Evolutionary conservation across 2,329 filamentous ascomycete genomes (phyloP).

Genomic region (Diaporthe longicolla): DNA sequence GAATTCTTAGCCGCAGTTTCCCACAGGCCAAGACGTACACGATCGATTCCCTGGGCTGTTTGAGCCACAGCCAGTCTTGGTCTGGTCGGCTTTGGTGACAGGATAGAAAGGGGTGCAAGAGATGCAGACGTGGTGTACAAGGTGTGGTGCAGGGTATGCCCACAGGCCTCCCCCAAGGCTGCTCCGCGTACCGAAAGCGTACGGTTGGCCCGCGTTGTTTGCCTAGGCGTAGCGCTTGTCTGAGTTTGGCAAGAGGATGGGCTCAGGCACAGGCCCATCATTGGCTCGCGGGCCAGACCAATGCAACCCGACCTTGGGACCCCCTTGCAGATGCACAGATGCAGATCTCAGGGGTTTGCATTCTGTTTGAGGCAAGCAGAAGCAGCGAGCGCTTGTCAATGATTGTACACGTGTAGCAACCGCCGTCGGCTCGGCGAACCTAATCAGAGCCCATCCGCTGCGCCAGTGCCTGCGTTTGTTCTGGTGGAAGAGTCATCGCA

Average conservation of each 20-base stretch:
- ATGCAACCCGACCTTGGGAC: slow-evolving; percentile 29
- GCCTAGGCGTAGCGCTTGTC: slow-evolving; percentile 36
- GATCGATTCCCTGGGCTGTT: slow-evolving; percentile 5
- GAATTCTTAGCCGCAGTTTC: background rate
- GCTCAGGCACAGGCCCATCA: slow-evolving; percentile 40
- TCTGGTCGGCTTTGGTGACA: slow-evolving; percentile 1
- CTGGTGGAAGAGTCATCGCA: background rate
- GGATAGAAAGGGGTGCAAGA: slow-evolving; percentile 10
- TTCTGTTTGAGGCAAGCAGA: slow-evolving; percentile 32
- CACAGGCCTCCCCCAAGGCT: background rate
- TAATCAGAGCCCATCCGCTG: background rate
- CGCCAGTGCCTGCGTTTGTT: background rate
- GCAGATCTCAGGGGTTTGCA: slow-evolving; percentile 36
- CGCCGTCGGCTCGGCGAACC: slow-evolving; percentile 4
- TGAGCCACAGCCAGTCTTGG: background rate
- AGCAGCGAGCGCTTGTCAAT: slow-evolving; percentile 19
- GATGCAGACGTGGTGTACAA: background rate
- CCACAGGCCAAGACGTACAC: background rate
- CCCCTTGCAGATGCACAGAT: slow-evolving; percentile 36
- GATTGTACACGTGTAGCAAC: slow-evolving; percentile 14
- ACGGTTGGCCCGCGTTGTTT: slow-evolving; percentile 20
- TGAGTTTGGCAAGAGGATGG: slow-evolving; percentile 10
- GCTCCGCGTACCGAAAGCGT: slow-evolving; percentile 14
- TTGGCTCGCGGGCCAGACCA: slow-evolving; percentile 41
- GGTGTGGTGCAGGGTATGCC: slow-evolving; percentile 6